phyloP scores from a whole-genome alignment of 257 asterid species.

The Dorcoceras hygrometricum region DNA sequence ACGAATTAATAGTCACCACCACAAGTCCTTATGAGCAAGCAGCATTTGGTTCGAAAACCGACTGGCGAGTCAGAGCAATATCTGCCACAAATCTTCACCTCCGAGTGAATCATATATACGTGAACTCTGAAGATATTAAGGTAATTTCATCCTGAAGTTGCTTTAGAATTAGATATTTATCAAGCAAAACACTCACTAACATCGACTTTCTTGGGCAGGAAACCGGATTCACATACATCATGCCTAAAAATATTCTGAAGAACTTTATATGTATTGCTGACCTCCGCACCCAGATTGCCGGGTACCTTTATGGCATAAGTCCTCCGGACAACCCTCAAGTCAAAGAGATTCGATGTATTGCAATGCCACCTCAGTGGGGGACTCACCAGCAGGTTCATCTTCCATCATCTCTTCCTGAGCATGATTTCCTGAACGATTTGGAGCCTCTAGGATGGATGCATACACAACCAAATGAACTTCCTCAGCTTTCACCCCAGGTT shows the following conservation, averaged over 20 bases:
- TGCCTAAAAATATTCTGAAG: slow-evolving; percentile 97
- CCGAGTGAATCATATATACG: slow-evolving; percentile 94
- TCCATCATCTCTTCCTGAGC: slow-evolving; percentile 90
- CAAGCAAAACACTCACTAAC: not conserved
- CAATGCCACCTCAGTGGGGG: slow-evolving; percentile 98
- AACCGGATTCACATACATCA: slow-evolving; percentile 94
- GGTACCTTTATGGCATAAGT: slow-evolving; percentile 87
- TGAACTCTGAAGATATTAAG: slow-evolving; percentile 97
- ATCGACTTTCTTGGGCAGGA: slow-evolving; percentile 53
- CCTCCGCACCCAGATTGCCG: slow-evolving; percentile 90
- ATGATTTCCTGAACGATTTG: slow-evolving; percentile 80
- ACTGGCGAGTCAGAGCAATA: slow-evolving; percentile 99
- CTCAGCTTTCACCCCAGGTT: slow-evolving; percentile 96
- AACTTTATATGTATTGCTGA: slow-evolving; percentile 97
- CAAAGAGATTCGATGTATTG: slow-evolving; percentile 95
- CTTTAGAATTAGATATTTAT: not conserved
- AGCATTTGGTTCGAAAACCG: slow-evolving; percentile 83
- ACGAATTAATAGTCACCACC: slow-evolving; percentile 84
- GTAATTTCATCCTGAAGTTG: slow-evolving; percentile 30
- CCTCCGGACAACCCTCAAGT: slow-evolving; percentile 99
- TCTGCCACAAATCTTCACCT: slow-evolving; percentile 97
- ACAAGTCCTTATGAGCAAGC: slow-evolving; percentile 96
- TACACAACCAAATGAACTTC: slow-evolving; percentile 96
- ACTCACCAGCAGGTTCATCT: slow-evolving; percentile 95
- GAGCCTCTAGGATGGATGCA: slow-evolving; percentile 99